A percentile compares a stretch with the other conserved stretches of the same genome.
Conservation (phyloP, 75 land plant species). For the Cupressus sempervirens region DNA sequence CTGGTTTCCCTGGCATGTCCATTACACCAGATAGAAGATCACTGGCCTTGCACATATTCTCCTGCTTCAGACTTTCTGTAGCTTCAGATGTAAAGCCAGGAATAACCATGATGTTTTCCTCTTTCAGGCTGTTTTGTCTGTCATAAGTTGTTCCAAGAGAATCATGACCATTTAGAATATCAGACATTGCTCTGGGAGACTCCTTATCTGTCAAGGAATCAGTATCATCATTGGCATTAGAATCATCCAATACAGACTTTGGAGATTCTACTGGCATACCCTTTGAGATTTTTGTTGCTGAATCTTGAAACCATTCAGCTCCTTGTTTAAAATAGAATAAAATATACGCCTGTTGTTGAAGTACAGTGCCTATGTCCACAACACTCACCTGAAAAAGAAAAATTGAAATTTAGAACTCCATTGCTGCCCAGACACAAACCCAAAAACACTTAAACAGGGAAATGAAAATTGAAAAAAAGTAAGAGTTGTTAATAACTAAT, state of each 20-base stretch:
- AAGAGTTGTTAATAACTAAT: not conserved
- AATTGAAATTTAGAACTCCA: not conserved
- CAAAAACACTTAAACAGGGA: not conserved
- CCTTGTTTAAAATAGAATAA: constrained; percentile 61
- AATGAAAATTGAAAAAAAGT: not conserved
- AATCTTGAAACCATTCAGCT: constrained; percentile 39
- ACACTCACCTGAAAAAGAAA: constrained; percentile 40
- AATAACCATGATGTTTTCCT: not conserved
- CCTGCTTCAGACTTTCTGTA: not conserved
- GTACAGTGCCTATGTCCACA: constrained; percentile 40
- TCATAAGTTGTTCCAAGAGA: not conserved
- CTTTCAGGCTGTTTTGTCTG: not conserved
- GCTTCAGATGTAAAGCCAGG: not conserved
- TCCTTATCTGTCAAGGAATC: constrained; percentile 13
- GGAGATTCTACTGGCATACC: constrained; percentile 17
- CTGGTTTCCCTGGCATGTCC: not conserved
- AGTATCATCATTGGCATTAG: constrained; percentile 1
- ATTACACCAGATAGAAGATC: not conserved
- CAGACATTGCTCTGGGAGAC: not conserved
- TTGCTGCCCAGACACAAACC: not conserved
- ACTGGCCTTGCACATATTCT: not conserved
- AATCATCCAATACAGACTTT: constrained; percentile 36
- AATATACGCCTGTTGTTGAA: constrained; percentile 70
- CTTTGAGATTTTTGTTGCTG: constrained; percentile 12
- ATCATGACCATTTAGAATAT: not conserved